These are phyloP conservation scores for Phytophthora brassicae DNA, from an alignment of 352 stramenopile genomes.

Conservation along the genomic window DNA sequence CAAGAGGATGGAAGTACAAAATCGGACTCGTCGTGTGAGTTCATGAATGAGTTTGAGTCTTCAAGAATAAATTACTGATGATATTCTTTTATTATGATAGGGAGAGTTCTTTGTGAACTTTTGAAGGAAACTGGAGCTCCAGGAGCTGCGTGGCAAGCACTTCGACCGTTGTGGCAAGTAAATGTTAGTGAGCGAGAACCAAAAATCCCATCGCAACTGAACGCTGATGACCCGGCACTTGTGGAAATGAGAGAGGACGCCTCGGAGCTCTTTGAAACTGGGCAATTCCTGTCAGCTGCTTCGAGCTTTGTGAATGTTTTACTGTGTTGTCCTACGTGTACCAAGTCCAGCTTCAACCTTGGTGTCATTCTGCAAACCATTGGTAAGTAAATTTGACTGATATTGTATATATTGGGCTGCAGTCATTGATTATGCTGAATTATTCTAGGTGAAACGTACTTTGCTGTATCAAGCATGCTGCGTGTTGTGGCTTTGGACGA, in stretches of 20 bases:
- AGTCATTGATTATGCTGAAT: background rate
- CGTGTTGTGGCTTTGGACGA: constrained; percentile 67
- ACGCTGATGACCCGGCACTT: constrained; percentile 26
- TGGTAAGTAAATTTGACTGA: constrained; percentile 30
- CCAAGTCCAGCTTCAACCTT: constrained; percentile 78
- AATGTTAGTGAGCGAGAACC: background rate
- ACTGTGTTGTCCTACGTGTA: constrained; percentile 44
- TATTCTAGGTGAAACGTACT: constrained; percentile 58
- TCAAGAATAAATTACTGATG: background rate
- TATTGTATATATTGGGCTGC: too few relatives aligned
- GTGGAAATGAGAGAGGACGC: constrained; percentile 50
- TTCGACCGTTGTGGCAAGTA: constrained; percentile 30
- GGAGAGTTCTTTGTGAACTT: constrained; percentile 27
- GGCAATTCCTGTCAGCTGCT: constrained; percentile 49
- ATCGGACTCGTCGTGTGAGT: constrained; percentile 14
- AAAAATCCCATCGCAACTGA: background rate
- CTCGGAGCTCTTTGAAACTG: constrained; percentile 48
- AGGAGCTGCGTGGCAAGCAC: constrained; percentile 8
- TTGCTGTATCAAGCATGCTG: constrained; percentile 67
- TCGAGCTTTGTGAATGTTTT: constrained; percentile 56
- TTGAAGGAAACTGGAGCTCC: constrained; percentile 5
- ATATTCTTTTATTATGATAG: constrained; percentile 3
- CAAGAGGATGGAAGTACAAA: background rate
- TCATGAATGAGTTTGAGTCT: background rate
- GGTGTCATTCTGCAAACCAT: constrained; percentile 73